Conservation (phyloP, 805 yeast genomes). For the Vanderwaltozyma verrucispora region DNA sequence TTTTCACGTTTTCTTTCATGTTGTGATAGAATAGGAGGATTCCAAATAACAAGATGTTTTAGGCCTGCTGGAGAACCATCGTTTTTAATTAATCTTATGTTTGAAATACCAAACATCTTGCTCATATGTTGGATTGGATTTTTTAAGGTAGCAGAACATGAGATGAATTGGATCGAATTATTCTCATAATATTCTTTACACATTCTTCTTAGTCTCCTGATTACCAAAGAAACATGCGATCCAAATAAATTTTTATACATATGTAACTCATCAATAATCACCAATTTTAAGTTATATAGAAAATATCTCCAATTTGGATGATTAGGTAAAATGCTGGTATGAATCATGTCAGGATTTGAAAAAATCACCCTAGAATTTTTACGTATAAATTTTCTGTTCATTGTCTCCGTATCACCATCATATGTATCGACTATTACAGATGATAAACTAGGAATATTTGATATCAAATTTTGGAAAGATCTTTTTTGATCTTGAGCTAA, state of each 20-base stretch:
- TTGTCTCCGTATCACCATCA: slow-evolving; percentile 84
- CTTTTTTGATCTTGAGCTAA: slow-evolving; percentile 93
- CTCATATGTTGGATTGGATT: slow-evolving; percentile 66
- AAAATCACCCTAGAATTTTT: slow-evolving; percentile 67
- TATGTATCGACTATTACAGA: slow-evolving; percentile 60
- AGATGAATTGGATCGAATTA: slow-evolving; percentile 50
- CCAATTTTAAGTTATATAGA: slow-evolving; percentile 50
- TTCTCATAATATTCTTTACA: slow-evolving; percentile 29
- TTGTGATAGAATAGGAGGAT: slow-evolving; percentile 63
- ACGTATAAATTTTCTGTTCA: slow-evolving; percentile 43
- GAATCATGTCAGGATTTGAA: slow-evolving; percentile 93
- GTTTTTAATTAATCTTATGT: slow-evolving; percentile 46
- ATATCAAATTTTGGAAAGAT: slow-evolving; percentile 51
- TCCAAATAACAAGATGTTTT: slow-evolving; percentile 72
- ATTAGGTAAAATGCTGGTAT: slow-evolving; percentile 71
- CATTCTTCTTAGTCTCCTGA: slow-evolving; percentile 68
- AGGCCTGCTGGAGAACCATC: slow-evolving; percentile 89
- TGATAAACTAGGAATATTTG: slow-evolving; percentile 36
- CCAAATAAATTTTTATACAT: slow-evolving; percentile 88
- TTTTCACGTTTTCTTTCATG: slow-evolving; percentile 49
- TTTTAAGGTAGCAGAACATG: slow-evolving; percentile 89
- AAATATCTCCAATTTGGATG: slow-evolving; percentile 67
- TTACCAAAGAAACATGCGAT: slow-evolving; percentile 75
- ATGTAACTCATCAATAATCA: slow-evolving; percentile 81
- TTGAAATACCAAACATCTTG: slow-evolving; percentile 58